phyloP scores from a whole-genome alignment of 1,139 yeast genomes.

The Lipomyces yarrowii region DNA sequence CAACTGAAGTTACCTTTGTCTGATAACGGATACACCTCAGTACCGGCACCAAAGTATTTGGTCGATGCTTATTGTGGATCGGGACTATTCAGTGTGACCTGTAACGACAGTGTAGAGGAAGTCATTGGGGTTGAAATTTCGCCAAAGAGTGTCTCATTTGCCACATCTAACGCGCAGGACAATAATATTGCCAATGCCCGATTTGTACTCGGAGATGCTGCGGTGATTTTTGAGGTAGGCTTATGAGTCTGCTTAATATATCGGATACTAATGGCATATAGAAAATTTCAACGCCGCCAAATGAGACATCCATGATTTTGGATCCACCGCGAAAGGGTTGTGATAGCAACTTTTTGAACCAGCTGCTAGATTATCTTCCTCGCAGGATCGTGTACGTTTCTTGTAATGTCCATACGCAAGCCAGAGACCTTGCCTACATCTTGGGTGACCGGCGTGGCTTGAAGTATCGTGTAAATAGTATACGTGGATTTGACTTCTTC shows the following conservation, averaged over 20 bases:
- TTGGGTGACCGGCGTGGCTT: conserved; percentile 59
- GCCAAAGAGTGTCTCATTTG: conserved; percentile 88
- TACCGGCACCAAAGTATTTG: conserved; percentile 54
- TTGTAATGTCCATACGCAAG: conserved; percentile 97
- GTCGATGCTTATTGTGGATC: conserved; percentile 99
- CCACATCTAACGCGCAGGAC: conserved; percentile 73
- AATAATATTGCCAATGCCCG: conserved; percentile 77
- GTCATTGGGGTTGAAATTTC: conserved; percentile 95
- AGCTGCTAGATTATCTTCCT: conserved; percentile 79
- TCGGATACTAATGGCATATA: background rate
- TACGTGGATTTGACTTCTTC: conserved; percentile 94
- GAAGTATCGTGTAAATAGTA: conserved; percentile 70
- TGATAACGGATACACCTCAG: conserved; percentile 12
- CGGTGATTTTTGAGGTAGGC: conserved; percentile 73
- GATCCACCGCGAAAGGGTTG: conserved; percentile 99
- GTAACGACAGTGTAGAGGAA: conserved; percentile 73
- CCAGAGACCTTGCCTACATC: conserved; percentile 87
- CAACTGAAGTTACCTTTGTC: conserved; percentile 55
- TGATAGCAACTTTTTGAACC: conserved; percentile 82
- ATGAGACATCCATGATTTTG: conserved; percentile 81
- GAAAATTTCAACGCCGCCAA: conserved; percentile 58
- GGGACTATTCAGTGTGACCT: conserved; percentile 86
- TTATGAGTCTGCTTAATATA: background rate
- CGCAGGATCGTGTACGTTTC: conserved; percentile 88
- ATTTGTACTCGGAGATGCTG: conserved; percentile 91